Percentiles rank a stretch among this genome's conserved stretches.
These are phyloP conservation scores for Whalleya microplaca DNA, from an alignment of 2,329 filamentous ascomycete genomes.

Conservation along the genomic window DNA sequence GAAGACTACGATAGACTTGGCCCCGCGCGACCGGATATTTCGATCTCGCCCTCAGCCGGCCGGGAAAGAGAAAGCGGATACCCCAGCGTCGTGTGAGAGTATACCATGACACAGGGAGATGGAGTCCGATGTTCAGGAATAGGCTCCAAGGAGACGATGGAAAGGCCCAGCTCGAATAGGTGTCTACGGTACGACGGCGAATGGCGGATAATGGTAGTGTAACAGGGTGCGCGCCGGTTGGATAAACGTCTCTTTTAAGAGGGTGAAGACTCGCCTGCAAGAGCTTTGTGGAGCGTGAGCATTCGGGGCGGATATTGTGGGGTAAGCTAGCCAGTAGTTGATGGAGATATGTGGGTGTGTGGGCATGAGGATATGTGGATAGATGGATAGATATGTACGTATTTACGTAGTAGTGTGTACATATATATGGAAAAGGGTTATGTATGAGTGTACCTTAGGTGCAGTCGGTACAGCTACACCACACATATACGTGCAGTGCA, in stretches of 20 bases:
- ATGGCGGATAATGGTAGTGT: slow-evolving; percentile 15
- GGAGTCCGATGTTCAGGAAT: slow-evolving; percentile 9
- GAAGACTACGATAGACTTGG: slow-evolving; percentile 13
- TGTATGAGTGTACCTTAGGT: background rate
- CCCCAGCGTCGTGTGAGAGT: slow-evolving; percentile 27
- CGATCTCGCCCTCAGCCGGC: slow-evolving; percentile 31
- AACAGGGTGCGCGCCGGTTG: slow-evolving; percentile 27
- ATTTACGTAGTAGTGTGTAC: too few species aligned
- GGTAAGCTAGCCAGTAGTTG: background rate
- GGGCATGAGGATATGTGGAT: background rate
- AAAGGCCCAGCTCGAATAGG: slow-evolving; percentile 1
- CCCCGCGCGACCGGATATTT: slow-evolving; percentile 33
- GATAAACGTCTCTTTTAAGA: slow-evolving; percentile 25
- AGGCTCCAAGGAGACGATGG: background rate
- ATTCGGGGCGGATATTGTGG: background rate
- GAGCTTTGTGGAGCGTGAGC: background rate
- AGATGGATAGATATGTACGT: background rate
- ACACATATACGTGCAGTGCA: background rate
- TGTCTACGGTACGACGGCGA: slow-evolving; percentile 17
- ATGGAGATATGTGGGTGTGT: background rate
- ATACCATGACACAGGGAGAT: slow-evolving; percentile 34
- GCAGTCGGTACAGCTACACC: background rate
- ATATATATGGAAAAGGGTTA: background rate
- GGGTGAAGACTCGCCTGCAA: slow-evolving; percentile 7
- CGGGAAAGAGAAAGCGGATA: slow-evolving; percentile 35